phyloP scores from a whole-genome alignment of 352 stramenopile genomes.

The Pythium aquatile region DNA sequence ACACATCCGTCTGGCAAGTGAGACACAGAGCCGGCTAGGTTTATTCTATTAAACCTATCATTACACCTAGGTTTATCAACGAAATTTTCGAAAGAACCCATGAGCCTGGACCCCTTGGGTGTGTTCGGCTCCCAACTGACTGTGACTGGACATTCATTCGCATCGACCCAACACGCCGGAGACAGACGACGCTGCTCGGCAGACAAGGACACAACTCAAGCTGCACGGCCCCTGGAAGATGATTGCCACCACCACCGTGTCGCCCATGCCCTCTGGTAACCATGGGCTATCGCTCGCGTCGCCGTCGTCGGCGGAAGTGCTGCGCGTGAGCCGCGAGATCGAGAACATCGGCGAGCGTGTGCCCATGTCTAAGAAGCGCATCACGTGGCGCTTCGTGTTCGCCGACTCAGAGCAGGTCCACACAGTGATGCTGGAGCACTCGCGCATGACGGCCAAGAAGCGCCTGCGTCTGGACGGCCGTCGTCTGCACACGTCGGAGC shows the following conservation, averaged over 20 bases:
- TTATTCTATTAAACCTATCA: not conserved
- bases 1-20: conserved; percentile 1
- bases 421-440: conserved; percentile 85
- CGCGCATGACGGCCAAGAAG: conserved; percentile 81
- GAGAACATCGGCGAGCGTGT: conserved; percentile 85
- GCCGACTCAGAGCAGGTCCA: conserved; percentile 72
- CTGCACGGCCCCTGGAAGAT: not conserved
- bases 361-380: conserved; percentile 79
- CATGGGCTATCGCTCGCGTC: not conserved
- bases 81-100: not conserved
- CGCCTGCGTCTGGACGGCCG: conserved; percentile 74
- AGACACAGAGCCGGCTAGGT: not conserved
- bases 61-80: not conserved
- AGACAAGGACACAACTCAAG: not conserved
- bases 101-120: not conserved
- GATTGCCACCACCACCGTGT: conserved; percentile 15
- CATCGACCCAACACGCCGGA: not conserved
- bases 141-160: not conserved
- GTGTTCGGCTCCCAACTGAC: not conserved
- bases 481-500: conserved; percentile 68
- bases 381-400: conserved; percentile 85
- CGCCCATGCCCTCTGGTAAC: not conserved
- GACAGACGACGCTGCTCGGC: not conserved
- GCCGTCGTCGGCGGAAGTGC: conserved; percentile 29
- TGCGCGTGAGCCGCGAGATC: conserved; percentile 65